Percentiles rank a stretch among this genome's conserved stretches.
Evolutionary conservation across 2,329 filamentous ascomycete genomes (phyloP).

Genomic region (Cercospora beticola): DNA sequence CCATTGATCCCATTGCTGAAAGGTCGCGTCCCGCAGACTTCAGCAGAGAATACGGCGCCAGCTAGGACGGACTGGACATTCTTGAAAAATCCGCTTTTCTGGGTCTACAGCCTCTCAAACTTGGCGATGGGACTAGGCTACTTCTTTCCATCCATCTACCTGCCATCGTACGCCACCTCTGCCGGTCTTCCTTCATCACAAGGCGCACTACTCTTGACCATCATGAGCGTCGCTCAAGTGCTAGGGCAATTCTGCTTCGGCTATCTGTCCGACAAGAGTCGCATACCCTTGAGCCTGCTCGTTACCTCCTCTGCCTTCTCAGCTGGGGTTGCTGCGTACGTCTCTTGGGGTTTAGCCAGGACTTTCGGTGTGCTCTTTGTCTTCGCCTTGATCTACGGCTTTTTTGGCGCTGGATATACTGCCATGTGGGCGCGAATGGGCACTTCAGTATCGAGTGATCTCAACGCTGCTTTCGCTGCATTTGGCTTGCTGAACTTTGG

Average conservation of each 20-base stretch:
- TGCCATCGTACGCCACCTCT: constrained; percentile 39
- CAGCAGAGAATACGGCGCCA: constrained; percentile 17
- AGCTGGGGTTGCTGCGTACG: constrained; percentile 45
- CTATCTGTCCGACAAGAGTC: constrained; percentile 41
- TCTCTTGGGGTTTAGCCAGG: constrained; percentile 50
- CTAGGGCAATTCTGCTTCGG: constrained; percentile 41
- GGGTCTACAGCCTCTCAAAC: constrained; percentile 39
- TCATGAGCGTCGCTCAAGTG: constrained; percentile 41
- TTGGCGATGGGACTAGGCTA: constrained; percentile 42
- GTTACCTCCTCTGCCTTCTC: constrained; percentile 44
- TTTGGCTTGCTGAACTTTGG: constrained; percentile 32
- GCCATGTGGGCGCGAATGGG: constrained; percentile 33
- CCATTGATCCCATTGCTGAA: constrained; percentile 39
- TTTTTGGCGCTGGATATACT: constrained; percentile 48
- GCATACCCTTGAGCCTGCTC: constrained; percentile 24
- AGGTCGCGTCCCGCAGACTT: constrained; percentile 34
- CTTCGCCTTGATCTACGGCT: constrained; percentile 47
- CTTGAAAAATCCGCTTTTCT: constrained; percentile 35
- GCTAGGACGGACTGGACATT: constrained; percentile 37
- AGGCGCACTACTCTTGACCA: constrained; percentile 38
- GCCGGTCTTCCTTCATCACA: constrained; percentile 31
- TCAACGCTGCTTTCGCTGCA: constrained; percentile 24
- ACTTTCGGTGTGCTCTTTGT: constrained; percentile 40
- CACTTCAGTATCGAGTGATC: constrained; percentile 26
- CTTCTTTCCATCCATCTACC: constrained; percentile 43